Base-by-base conservation (phyloP, 1,284 basidiomycete species). In the Rhodotorula sp. region DNA sequence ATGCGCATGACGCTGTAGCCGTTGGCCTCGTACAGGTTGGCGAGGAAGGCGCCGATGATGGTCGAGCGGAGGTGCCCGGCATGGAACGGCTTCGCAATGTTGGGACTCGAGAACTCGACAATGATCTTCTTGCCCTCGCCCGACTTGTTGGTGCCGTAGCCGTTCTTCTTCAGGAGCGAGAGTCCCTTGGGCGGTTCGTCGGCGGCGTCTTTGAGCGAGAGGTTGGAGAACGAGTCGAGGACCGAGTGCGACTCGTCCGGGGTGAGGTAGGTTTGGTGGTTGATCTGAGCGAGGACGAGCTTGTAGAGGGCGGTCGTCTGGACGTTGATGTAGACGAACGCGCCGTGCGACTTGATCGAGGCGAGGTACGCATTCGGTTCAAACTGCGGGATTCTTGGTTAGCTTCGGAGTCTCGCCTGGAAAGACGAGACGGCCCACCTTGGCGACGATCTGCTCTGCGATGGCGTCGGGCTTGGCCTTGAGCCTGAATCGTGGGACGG, bases 1-100 rank as follows among this genome's bases (percentile, higher is more conserved):
- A 97, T 85, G 16, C 91, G 87, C 57, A 87, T 83, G 26, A 95
- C 94, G 34, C 94, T 87, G 94, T 94, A 99, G 21, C 95, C 95
- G 78, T 89, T 91, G 10, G 93, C 87, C 80, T 90, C 90, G 84
- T 98, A 95, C 66, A 99, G 79, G 83, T 98, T 99, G 50, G 87
- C 85, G 63, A 98, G 83, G 84, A 97, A 97, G 0, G 93, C 90
- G 52, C 97, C 97, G 79, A 99, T 97, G 81, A 99, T 99, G 31
- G 97, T 99, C 74, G 91, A 94, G 66, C 97, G 87, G 73, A 99
- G 83, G 81, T 99, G 95, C 23, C 97, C 97, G 68, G 97, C 95
- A 79, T 99, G 95, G 87, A 99, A 99, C 8, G 91, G 91, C 81
- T 99, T 99, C 52, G 97, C 95, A 79, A 99, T 98, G 81, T 99